Conservation (phyloP, 176 grass and related monocot genomes). For the Oryza australiensis region DNA sequence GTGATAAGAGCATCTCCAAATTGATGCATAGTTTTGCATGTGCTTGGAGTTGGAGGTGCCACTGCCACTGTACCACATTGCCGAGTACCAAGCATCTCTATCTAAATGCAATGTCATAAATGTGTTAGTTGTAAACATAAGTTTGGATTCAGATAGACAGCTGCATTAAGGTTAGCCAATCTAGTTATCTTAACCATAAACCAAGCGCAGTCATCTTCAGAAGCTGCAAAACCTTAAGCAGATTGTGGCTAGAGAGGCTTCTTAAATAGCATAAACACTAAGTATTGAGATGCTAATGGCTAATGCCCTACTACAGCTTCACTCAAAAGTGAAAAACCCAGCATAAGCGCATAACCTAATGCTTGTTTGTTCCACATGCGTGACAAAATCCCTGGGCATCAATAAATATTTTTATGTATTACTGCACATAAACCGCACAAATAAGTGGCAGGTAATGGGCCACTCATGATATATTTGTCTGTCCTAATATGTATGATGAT, state of each 20-base stretch:
- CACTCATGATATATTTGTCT: too few species aligned
- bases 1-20: slow-evolving; percentile 18
- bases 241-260: not conserved
- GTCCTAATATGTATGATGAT: not conserved
- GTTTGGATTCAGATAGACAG: not conserved
- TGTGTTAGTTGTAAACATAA: not conserved
- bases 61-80: not conserved
- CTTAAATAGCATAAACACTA: not conserved
- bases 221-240: not conserved
- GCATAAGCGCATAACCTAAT: not conserved
- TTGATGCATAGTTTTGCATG: not conserved
- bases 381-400: not conserved
- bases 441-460: too few species aligned
- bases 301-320: not conserved
- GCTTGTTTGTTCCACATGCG: not conserved
- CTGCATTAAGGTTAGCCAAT: not conserved
- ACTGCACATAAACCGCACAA: too few species aligned
- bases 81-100: not conserved
- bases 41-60: not conserved
- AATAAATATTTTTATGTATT: not conserved
- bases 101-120: slow-evolving; percentile 2
- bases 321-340: not conserved
- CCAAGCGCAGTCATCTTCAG: not conserved
- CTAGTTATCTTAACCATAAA: not conserved
- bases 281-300: not conserved